Evolutionary conservation across 306 rosid genomes (phyloP).

Genomic region (Inga oerstediana): DNA sequence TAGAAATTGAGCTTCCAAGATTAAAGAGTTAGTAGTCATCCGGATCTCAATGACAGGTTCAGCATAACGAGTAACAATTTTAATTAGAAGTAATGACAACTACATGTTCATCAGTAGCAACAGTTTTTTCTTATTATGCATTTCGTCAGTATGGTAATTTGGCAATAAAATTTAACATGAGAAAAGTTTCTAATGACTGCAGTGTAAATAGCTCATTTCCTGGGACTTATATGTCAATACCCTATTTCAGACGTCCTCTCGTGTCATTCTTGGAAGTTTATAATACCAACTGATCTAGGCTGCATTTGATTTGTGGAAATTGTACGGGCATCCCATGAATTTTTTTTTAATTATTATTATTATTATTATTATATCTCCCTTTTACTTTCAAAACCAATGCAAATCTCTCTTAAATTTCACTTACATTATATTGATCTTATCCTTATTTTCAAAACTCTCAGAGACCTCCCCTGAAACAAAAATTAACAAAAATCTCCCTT

Average conservation of each 20-base stretch:
- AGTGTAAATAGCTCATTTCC: too few relatives aligned
- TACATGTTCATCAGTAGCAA: background rate
- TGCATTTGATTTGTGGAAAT: background rate
- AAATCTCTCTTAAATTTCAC: background rate
- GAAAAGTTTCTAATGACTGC: background rate
- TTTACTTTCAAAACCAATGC: background rate
- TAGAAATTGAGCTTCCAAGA: background rate
- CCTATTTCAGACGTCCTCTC: too few relatives aligned
- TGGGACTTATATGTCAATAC: background rate
- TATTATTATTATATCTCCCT: background rate
- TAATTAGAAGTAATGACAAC: background rate
- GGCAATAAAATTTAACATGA: background rate
- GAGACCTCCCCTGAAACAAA: background rate
- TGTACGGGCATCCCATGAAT: background rate
- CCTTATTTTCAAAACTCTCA: background rate
- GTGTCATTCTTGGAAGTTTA: background rate
- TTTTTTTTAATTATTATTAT: background rate
- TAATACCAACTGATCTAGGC: background rate
- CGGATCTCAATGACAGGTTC: background rate
- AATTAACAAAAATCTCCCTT: background rate
- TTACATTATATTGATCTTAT: background rate
- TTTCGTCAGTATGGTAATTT: background rate
- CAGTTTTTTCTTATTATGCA: background rate
- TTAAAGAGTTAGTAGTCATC: background rate
- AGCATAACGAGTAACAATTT: background rate